Conservation (phyloP, 805 yeast species). For the Lipomyces anomalus region DNA sequence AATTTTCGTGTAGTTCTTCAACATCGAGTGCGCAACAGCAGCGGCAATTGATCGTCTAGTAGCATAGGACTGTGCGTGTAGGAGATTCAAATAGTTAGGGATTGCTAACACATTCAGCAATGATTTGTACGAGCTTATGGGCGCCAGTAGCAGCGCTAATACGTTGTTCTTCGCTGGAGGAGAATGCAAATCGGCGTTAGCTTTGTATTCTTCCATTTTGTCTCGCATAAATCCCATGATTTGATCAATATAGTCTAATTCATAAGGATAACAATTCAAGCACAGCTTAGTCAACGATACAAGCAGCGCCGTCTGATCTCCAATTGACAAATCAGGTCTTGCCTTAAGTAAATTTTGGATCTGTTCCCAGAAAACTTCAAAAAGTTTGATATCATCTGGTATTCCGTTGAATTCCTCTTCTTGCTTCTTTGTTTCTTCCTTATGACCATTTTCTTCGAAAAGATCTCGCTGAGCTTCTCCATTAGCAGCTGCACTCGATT, state of each 20-base stretch:
- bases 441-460: constrained; percentile 6
- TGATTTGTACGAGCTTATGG: constrained; percentile 32
- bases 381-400: constrained; percentile 38
- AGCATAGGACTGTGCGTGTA: constrained; percentile 45
- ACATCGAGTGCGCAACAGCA: constrained; percentile 54
- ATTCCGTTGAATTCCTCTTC: constrained; percentile 15
- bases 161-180: constrained; percentile 29
- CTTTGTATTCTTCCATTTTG: constrained; percentile 31
- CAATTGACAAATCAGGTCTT: constrained; percentile 61
- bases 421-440: constrained; percentile 14
- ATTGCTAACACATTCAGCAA: constrained; percentile 35
- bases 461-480: constrained; percentile 2
- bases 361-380: constrained; percentile 62
- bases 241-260: constrained; percentile 53
- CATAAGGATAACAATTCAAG: constrained; percentile 59
- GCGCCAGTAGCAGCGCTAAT: constrained; percentile 32
- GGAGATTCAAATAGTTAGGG: constrained; percentile 49
- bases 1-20: constrained; percentile 38
- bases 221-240: constrained; percentile 46
- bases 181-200: constrained; percentile 25
- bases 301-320: constrained; percentile 58
- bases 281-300: constrained; percentile 62
- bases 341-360: constrained; percentile 48
- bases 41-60: constrained; percentile 55
- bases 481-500: constrained; percentile 2